These are phyloP conservation scores for Mycena galopus DNA, from an alignment of 768 basidiomycete genomes.

Conservation along the genomic window DNA sequence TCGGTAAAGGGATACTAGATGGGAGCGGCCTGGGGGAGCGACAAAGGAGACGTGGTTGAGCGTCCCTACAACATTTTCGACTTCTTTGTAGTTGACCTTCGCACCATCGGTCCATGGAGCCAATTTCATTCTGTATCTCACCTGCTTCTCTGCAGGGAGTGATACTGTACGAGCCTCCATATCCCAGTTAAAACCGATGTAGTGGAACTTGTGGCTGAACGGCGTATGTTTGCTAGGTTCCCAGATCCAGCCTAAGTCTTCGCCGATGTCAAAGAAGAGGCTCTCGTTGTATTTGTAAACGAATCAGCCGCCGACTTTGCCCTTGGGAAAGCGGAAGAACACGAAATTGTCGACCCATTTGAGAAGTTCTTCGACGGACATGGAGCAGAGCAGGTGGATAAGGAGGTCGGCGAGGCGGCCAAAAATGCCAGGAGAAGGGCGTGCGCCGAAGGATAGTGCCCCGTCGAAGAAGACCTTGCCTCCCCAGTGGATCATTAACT, in stretches of 20 bases:
- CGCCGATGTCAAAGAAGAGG: not conserved
- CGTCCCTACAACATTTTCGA: not conserved
- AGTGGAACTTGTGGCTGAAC: too few species aligned
- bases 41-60: not conserved
- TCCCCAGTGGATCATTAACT: not conserved
- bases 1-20: not conserved
- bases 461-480: not conserved
- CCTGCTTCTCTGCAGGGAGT: not conserved
- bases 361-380: not conserved
- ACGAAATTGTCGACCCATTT: not conserved
- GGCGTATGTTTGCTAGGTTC: not conserved
- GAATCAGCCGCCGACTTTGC: not conserved
- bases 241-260: not conserved
- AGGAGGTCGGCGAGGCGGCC: not conserved
- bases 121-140: not conserved
- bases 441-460: not conserved
- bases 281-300: not conserved
- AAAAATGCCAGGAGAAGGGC: not conserved
- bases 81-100: not conserved
- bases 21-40: not conserved
- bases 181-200: not conserved
- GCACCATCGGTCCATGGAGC: not conserved
- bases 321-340: not conserved
- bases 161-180: not conserved
- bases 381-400: not conserved